Evolutionary conservation across 2,329 filamentous ascomycete species (phyloP).

Genomic region (Penicillium sp.): DNA sequence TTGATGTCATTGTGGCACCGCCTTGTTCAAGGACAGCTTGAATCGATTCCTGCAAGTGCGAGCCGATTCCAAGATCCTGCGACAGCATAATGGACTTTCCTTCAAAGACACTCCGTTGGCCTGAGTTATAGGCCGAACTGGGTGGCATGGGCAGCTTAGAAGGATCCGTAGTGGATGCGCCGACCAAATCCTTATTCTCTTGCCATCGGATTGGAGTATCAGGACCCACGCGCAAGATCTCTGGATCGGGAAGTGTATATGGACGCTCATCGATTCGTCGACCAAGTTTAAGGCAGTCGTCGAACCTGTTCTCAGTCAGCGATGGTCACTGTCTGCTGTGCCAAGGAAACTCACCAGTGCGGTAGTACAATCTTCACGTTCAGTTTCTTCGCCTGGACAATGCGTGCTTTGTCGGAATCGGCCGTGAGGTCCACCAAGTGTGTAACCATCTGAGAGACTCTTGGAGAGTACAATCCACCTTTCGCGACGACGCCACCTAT

Average conservation of each 20-base stretch:
- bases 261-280: slow-evolving; percentile 82
- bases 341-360: slow-evolving; percentile 58
- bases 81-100: slow-evolving; percentile 70
- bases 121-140: slow-evolving; percentile 26
- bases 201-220: slow-evolving; percentile 52
- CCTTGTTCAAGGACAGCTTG: slow-evolving; percentile 61
- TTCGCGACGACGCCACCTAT: slow-evolving; percentile 80
- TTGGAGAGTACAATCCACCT: slow-evolving; percentile 69
- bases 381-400: slow-evolving; percentile 56
- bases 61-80: slow-evolving; percentile 61
- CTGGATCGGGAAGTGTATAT: slow-evolving; percentile 76
- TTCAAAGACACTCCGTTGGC: slow-evolving; percentile 64
- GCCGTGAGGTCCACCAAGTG: slow-evolving; percentile 77
- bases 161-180: slow-evolving; percentile 54
- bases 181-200: slow-evolving; percentile 54
- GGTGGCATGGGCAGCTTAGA: slow-evolving; percentile 29
- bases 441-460: slow-evolving; percentile 65
- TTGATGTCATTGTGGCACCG: slow-evolving; percentile 59
- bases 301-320: slow-evolving; percentile 58
- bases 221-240: slow-evolving; percentile 58
- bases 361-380: slow-evolving; percentile 78
- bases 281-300: slow-evolving; percentile 87
- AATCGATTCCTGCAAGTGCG: slow-evolving; percentile 59
- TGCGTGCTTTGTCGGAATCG: slow-evolving; percentile 57
- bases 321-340: neutral